phyloP scores from a whole-genome alignment of 176 grass and related monocot species.

The Coix lacrymajobi region DNA sequence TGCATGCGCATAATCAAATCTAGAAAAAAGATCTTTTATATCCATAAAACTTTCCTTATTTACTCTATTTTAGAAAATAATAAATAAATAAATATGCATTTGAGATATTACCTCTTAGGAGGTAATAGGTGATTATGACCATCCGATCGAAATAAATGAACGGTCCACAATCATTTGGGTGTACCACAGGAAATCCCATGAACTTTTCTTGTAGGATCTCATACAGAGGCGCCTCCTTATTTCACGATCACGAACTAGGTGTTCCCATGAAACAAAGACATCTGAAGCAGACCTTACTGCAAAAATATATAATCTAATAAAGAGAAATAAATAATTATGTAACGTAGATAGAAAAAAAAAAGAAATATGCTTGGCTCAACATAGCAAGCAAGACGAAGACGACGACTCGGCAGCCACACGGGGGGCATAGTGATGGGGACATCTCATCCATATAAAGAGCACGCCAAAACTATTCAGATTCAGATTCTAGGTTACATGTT shows the following conservation, averaged over 20 bases:
- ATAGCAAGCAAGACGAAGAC: not conserved
- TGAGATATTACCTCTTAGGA: too few species aligned
- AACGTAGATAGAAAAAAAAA: not conserved
- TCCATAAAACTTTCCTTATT: too few species aligned
- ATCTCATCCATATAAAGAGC: not conserved
- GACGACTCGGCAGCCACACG: not conserved
- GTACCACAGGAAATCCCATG: too few species aligned
- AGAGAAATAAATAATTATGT: not conserved
- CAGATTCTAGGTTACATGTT: not conserved
- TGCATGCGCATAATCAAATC: too few species aligned
- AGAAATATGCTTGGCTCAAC: constrained; percentile 6
- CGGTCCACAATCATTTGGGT: too few species aligned
- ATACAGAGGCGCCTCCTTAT: not conserved
- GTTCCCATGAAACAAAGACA: not conserved
- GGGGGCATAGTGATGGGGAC: not conserved
- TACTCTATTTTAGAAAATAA: too few species aligned
- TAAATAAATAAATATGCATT: too few species aligned
- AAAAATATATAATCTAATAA: not conserved
- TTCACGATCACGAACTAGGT: not conserved
- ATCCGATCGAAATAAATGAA: too few species aligned
- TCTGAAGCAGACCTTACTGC: not conserved
- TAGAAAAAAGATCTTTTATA: too few species aligned
- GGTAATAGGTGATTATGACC: too few species aligned
- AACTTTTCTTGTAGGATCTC: not conserved
- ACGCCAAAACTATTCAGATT: not conserved